Evolutionary conservation across 352 stramenopile species (phyloP).

Genomic region (Phytophthora fragariaefolia): DNA sequence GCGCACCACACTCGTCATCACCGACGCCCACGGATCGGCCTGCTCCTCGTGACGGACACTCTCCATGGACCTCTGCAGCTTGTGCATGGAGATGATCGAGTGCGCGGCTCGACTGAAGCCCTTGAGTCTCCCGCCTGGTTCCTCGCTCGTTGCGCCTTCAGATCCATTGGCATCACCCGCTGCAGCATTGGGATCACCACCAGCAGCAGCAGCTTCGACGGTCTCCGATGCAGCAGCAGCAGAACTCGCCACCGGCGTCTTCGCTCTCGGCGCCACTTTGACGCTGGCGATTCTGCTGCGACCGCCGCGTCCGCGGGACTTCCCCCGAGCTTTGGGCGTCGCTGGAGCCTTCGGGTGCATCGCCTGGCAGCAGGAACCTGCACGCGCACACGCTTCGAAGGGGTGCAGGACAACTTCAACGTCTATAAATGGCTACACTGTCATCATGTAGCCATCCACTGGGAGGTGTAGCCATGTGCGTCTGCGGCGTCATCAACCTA

Average conservation of each 20-base stretch:
- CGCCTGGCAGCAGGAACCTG: too few species aligned
- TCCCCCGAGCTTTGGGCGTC: conserved; percentile 24
- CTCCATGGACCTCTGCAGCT: conserved; percentile 12
- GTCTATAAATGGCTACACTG: conserved; percentile 23
- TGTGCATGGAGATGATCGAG: conserved; percentile 42
- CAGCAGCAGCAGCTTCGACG: background rate
- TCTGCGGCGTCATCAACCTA: background rate
- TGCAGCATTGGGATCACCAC: background rate
- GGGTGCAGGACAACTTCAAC: conserved; percentile 4
- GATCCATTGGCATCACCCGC: background rate
- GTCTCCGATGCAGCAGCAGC: conserved; percentile 3
- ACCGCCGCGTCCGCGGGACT: conserved; percentile 1
- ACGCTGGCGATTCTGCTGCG: conserved; percentile 14
- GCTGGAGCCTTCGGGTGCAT: conserved; percentile 17
- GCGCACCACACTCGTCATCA: conserved; percentile 36
- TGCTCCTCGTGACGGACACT: background rate
- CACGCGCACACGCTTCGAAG: background rate
- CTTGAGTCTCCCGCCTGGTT: conserved; percentile 5
- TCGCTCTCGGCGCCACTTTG: conserved; percentile 16
- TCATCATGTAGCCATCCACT: background rate
- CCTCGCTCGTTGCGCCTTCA: background rate
- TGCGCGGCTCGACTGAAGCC: conserved; percentile 42
- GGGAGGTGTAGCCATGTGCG: conserved; percentile 3
- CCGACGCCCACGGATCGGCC: conserved; percentile 41
- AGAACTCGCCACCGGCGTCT: conserved; percentile 8